Evolutionary conservation across 441 rosid genomes (phyloP), one percentile per base, ranked within the genome.

Genomic region (Eutrema salsugineum): DNA sequence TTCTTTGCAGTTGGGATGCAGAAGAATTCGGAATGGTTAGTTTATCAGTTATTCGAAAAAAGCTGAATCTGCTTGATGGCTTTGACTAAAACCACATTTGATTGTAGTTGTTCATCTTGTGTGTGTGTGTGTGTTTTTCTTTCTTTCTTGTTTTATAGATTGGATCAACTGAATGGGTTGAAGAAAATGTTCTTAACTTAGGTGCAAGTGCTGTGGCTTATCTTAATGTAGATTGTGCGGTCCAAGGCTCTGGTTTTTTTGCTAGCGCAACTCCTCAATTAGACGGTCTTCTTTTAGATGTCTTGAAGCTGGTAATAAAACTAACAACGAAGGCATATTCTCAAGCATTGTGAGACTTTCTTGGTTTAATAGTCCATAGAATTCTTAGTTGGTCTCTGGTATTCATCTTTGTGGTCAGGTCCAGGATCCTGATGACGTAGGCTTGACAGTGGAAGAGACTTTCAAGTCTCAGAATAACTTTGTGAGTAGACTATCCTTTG

Each of bases 91-190:
- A 68, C 39, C 32, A 51, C 12, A 1, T 63, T 11, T 39, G 60
- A 19, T 20, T 8, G 63, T 10, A 20, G 22, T 4, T 27, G 1
- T 1, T 24, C 27, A 0, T 11, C 15, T 32, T 32, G 19, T 58
- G 27, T 28, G 30, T 28, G 3, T 28, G 3, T 24, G 1, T 24
- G 2, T 28, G 1, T 28, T 5, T 28, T 28, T 51, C 15, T 38
- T 28, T 30, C 1, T 58, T 6, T 40, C 47, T 11, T 38, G 47
- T 67, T 75, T 73, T 69, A 2, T 70, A 88, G 91, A 75, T 83
- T 66, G 99, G 99, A 68, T 94, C 99, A 54, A 91, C 97, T 1
- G 99, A 94, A 82, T 94, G 99, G 99, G 88, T 91, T 78, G 99
- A 94, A 78, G 91, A 88, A 68, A 94, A 91, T 77, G 78, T 91